Evolutionary conservation across 495 filamentous ascomycete species (phyloP), one percentile per base, ranked within the genome.

Genomic region (Penicillium coffeae): DNA sequence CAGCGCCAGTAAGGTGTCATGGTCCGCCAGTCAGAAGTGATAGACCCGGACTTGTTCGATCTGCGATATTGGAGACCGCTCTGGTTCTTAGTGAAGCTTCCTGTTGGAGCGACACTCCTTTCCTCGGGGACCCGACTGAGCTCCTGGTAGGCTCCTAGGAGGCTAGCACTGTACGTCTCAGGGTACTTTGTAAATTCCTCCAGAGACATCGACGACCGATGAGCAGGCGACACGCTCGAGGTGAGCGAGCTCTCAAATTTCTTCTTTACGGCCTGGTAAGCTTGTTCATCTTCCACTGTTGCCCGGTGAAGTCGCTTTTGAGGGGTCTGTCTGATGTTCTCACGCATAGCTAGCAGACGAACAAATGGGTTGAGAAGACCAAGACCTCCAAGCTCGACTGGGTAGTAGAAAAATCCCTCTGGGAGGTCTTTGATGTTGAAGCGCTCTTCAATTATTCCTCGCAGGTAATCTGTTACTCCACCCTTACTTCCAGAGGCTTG

Each of bases 351-450:
- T 10, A 82, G 60, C 7, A 79, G 66, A 3, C 68, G 55, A 34
- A 83, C 70, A 55, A 80, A 82, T 8, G 81, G 81, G 54, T 76
- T 83, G 16, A 74, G 58, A 16, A 84, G 71, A 3, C 75, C 75
- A 3, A 84, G 64, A 3, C 81, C 80, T 12, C 81, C 81, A 14
- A 84, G 69, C 48, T 79, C 73, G 16, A 77, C 67, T 3, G 84
- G 83, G 47, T 81, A 81, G 59, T 76, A 88, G 60, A 86, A 77
- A 59, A 84, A 84, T n/a, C 79, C 84, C 45, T 86, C 79, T 0
- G 84, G 84, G 18, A 87, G 73, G 38, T 80, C 63, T 2, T 61
- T 52, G 34, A 84, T 61, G 12, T 63, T 63, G 54, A 87, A 88
- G 1, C 76, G 69, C 12, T 76, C 59, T 8, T 68, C 56, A 36